Evolutionary conservation across 1,139 yeast genomes (phyloP), one percentile per base, ranked within the genome.

Genomic region (Yamadazyma sp.): DNA sequence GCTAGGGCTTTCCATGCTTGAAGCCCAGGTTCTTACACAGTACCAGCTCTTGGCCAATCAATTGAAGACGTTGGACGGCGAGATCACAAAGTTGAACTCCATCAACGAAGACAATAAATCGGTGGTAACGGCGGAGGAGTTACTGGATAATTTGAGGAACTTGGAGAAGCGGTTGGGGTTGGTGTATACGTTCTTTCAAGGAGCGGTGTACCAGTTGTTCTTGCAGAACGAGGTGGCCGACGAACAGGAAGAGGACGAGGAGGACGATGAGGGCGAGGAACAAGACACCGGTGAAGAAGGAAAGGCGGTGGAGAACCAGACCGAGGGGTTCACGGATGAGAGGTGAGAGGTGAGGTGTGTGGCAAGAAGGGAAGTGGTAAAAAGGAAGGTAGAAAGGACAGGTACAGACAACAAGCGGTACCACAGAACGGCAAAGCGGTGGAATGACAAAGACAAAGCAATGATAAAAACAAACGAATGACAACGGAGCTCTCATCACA

Each of bases 141-240:
- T 78, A 33, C 58, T 75, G 34, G 75, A 69, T 31, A 76, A 75
- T 45, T 55, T 83, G 50, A 62, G 87, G 31, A 75, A 69, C 33
- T 64, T 83, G 38, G 89, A 83, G 55, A 71, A 76, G 46, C 79
- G 81, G 47, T 66, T 83, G n/a, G 81, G 83, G 1, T 61, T 82
- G 42, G 79, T 83, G 3, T 79, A 83, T 39, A 83, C 87, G 0
- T 59, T 80, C 33, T 79, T 83, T 63, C 81, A 81, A 49, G 82
- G 85, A 6, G 83, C 88, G 12, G 87, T 83, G 2, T 83, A 82
- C 54, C 76, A 82, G 5, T 57, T 75, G 47, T 77, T 71, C 47
- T 31, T 46, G 15, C 47, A 45, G 41, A 45, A 43, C 27, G 50
- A 46, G 31, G 48, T 38, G 25, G 42, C 33, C 9, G 42, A 39